A percentile compares a stretch with the other conserved stretches of the same genome.
phyloP scores from a whole-genome alignment of 2,329 filamentous ascomycete genomes.

The Colletotrichum falcatum region DNA sequence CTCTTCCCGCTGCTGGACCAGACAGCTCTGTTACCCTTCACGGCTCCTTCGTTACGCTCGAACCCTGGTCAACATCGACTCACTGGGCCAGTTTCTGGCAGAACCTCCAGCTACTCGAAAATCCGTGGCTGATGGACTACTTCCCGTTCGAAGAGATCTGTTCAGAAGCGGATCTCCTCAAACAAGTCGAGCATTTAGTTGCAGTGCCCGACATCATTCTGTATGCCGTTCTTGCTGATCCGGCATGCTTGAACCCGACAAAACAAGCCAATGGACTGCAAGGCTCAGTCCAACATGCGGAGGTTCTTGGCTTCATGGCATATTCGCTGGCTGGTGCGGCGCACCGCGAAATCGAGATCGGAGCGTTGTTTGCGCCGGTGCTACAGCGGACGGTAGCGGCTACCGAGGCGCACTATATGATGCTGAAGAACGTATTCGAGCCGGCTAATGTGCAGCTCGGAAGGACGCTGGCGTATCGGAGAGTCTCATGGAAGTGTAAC shows the following conservation, averaged over 20 bases:
- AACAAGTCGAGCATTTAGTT: not conserved
- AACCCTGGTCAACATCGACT: not conserved
- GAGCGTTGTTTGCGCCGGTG: not conserved
- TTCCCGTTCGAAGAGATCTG: constrained; percentile 1
- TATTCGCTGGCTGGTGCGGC: not conserved
- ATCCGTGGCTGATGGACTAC: not conserved
- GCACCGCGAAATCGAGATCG: not conserved
- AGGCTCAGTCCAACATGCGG: not conserved
- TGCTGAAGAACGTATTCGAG: not conserved
- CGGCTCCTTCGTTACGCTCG: not conserved
- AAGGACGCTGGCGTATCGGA: not conserved
- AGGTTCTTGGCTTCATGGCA: not conserved
- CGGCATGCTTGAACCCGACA: not conserved
- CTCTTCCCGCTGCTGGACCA: not conserved
- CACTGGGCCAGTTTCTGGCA: constrained; percentile 2
- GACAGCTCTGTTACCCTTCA: not conserved
- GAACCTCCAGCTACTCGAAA: not conserved
- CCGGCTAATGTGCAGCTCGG: not conserved
- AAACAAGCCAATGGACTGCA: not conserved
- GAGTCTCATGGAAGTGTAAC: constrained; percentile 8
- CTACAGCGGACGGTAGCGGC: constrained; percentile 4
- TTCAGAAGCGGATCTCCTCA: not conserved
- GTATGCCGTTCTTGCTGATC: constrained; percentile 1
- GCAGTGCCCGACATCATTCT: not conserved
- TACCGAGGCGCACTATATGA: not conserved